Evolutionary conservation across 176 grass and related monocot species (phyloP).

Genomic region (Phragmites australis): DNA sequence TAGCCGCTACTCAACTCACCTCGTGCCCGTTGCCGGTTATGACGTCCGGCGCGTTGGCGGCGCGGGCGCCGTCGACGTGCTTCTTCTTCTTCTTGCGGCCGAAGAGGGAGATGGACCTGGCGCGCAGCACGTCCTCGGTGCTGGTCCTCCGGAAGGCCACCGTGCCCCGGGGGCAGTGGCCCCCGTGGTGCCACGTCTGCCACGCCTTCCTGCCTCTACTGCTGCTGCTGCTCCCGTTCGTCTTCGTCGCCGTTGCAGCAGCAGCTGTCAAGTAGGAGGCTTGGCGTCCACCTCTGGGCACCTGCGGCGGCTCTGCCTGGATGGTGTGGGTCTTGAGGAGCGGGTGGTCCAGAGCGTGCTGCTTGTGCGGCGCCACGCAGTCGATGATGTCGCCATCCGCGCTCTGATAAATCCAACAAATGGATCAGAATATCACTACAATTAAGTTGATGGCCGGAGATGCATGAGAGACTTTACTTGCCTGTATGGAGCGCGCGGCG

Average conservation of each 20-base stretch:
- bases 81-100: conserved; percentile 57
- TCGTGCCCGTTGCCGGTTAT: conserved; percentile 92
- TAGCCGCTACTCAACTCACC: too few species aligned
- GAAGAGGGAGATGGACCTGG: conserved; percentile 69
- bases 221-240: not conserved
- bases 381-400: conserved; percentile 86
- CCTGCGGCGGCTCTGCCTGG: conserved; percentile 44
- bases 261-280: not conserved
- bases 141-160: conserved; percentile 70
- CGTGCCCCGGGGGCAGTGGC: conserved; percentile 69
- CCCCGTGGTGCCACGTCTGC: conserved; percentile 86
- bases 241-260: not conserved
- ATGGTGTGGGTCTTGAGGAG: conserved; percentile 68
- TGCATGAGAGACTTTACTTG: too few species aligned
- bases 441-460: too few species aligned
- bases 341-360: conserved; percentile 75
- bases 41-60: conserved; percentile 64
- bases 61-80: conserved; percentile 9
- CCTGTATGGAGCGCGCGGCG: conserved; percentile 58
- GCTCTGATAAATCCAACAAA: conserved; percentile 27
- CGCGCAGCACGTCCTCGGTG: conserved; percentile 68
- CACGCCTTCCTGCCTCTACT: conserved; percentile 29
- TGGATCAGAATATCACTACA: not conserved
- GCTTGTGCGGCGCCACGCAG: conserved; percentile 69
- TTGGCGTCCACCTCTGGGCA: not conserved